Percentiles rank a stretch among this genome's conserved stretches.
These are phyloP conservation scores for Phytophthora pinifolia DNA, from an alignment of 352 stramenopile species.

Conservation along the genomic window DNA sequence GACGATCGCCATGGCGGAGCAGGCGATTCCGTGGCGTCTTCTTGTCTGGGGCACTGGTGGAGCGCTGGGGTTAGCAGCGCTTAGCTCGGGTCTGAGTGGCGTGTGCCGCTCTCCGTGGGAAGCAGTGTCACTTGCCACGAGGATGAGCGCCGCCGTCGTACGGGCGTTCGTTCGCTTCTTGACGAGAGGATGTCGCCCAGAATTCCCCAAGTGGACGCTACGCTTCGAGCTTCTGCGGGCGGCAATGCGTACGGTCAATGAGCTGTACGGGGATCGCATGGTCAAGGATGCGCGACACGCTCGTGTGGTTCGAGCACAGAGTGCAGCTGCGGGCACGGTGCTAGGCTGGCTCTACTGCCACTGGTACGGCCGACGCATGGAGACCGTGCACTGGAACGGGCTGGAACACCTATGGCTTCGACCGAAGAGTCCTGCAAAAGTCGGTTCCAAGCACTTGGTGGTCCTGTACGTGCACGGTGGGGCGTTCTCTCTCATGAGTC, in stretches of 20 bases:
- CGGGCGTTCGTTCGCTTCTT: slow-evolving; percentile 21
- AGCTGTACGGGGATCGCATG: slow-evolving; percentile 29
- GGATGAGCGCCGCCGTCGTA: slow-evolving; percentile 6
- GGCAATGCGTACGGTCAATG: slow-evolving; percentile 15
- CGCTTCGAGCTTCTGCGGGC: slow-evolving; percentile 35
- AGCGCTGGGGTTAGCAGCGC: slow-evolving; percentile 7
- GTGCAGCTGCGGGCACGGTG: slow-evolving; percentile 18
- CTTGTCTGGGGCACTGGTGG: background rate
- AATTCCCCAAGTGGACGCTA: slow-evolving; percentile 47
- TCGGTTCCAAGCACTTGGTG: slow-evolving; percentile 12
- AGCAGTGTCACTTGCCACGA: slow-evolving; percentile 14
- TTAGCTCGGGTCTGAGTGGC: slow-evolving; percentile 9
- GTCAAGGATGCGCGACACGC: slow-evolving; percentile 20
- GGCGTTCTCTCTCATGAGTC: slow-evolving; percentile 39
- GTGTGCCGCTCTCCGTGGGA: slow-evolving; percentile 31
- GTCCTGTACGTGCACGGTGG: slow-evolving; percentile 47
- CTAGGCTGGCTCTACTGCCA: slow-evolving; percentile 24
- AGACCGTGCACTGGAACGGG: slow-evolving; percentile 19
- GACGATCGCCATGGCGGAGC: slow-evolving; percentile 6
- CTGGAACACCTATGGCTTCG: slow-evolving; percentile 41
- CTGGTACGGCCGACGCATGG: slow-evolving; percentile 13
- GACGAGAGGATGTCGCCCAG: slow-evolving; percentile 25
- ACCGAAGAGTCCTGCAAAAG: background rate
- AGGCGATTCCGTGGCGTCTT: slow-evolving; percentile 12
- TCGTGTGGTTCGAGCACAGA: slow-evolving; percentile 28